Conservation (phyloP, 2,329 filamentous ascomycete genomes). For the Microthyrium microscopicum region DNA sequence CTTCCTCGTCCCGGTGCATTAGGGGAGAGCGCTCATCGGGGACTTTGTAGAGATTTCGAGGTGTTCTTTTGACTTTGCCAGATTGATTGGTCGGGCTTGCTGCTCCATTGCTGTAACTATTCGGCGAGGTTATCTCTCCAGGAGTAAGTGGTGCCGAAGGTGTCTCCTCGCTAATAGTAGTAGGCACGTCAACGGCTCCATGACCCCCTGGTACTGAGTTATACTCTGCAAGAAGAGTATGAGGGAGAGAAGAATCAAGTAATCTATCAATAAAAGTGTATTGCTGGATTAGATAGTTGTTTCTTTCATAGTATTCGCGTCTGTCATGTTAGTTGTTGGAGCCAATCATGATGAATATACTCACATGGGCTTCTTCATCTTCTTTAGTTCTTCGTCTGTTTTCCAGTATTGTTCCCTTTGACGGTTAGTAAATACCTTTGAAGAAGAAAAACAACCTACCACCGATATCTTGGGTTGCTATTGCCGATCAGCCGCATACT, state of each 20-base stretch:
- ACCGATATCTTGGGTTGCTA: conserved; percentile 70
- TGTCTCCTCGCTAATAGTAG: conserved; percentile 62
- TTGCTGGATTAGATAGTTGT: conserved; percentile 75
- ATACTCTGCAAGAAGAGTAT: conserved; percentile 83
- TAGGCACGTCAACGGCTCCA: conserved; percentile 37
- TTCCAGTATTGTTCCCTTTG: conserved; percentile 64
- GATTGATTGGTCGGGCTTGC: conserved; percentile 11
- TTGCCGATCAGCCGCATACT: conserved; percentile 80
- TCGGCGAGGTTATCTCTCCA: conserved; percentile 8
- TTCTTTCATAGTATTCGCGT: conserved; percentile 74
- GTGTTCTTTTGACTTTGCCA: conserved; percentile 57
- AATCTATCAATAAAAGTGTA: conserved; percentile 88
- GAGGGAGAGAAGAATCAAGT: conserved; percentile 81
- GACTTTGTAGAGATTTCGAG: conserved; percentile 69
- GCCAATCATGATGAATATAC: conserved; percentile 11
- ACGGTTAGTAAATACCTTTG: not conserved
- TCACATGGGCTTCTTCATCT: conserved; percentile 55
- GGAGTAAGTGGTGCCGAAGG: conserved; percentile 11
- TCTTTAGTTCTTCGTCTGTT: conserved; percentile 53
- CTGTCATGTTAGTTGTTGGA: conserved; percentile 20
- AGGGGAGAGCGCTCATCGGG: conserved; percentile 42
- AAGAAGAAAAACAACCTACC: conserved; percentile 26
- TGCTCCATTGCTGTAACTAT: conserved; percentile 8
- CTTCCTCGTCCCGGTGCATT: conserved; percentile 32
- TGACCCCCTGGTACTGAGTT: conserved; percentile 29